These are phyloP conservation scores for Phialocephala subalpina DNA, from an alignment of 2,329 filamentous ascomycete genomes.

Conservation along the genomic window DNA sequence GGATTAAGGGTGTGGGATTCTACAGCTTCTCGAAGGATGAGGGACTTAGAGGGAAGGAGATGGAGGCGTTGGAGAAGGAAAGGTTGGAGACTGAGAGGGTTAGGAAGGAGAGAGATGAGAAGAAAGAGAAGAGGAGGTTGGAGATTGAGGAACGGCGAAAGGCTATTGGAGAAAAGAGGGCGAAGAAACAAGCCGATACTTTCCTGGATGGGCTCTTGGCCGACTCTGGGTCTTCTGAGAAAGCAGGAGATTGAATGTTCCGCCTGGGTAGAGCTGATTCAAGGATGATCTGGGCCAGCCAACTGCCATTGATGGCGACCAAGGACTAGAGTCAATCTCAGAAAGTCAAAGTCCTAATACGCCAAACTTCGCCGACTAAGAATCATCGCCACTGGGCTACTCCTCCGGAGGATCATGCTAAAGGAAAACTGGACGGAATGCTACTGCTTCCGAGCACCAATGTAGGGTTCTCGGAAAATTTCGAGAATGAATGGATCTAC, in stretches of 20 bases:
- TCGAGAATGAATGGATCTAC: no score
- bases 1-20: conserved; percentile 90
- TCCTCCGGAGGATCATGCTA: no score
- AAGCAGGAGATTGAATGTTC: conserved; percentile 2
- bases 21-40: conserved; percentile 87
- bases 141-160: conserved; percentile 67
- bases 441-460: no score
- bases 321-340: not conserved
- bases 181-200: conserved; percentile 73
- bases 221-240: conserved; percentile 30
- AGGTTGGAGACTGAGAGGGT: conserved; percentile 71
- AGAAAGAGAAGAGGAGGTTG: conserved; percentile 63
- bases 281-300: not conserved
- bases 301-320: no score
- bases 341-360: no score
- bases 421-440: no score
- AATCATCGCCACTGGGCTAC: no score
- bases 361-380: no score
- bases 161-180: conserved; percentile 56
- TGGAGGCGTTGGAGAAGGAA: conserved; percentile 72
- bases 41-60: conserved; percentile 70
- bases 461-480: no score
- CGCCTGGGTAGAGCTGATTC: not conserved
- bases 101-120: conserved; percentile 58
- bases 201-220: conserved; percentile 70